Base-by-base conservation (phyloP, 176 grass and related monocot species). In the Leersia perrieri region DNA sequence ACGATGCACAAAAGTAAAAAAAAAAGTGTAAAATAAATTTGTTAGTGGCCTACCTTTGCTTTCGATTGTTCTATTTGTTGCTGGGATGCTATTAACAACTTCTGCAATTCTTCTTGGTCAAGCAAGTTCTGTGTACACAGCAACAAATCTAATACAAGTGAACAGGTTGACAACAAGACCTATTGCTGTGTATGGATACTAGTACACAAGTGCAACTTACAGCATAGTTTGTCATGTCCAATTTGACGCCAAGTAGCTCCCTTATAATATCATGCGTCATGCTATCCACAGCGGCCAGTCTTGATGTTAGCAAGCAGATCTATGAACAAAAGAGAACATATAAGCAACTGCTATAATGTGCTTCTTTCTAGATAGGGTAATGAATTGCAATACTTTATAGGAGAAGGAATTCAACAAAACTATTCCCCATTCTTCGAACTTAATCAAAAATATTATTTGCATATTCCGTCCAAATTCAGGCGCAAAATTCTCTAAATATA, bases 211-310 rank as follows among this genome's bases (percentile, higher is more conserved):
- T 35, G 40, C 11, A 44, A 90, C 94, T 91, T 89, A 97, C 94
- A 86, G 88, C 88, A 80, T 93, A 97, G 81, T 89, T 93, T 74
- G 85, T 87, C 83, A 97, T 90, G 81, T 97, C 86, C 87, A 97
- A 85, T 87, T 97, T 97, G 79, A 97, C 91, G 3, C 83, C 83
- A 63, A 97, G 91, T 66, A 93, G 71, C 60, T 97, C 94, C 88
- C 86, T 93, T 76, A 97, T 97, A 78, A 97, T 87, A 89, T 97
- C 94, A 85, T 97, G 94, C 2, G 91, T 97, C 94, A 97, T 97
- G 63, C 79, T 97, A 83, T 93, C 91, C 33, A 93, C 94, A 58
- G 86, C 70, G 26, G 88, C 94, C 76, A 97, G 83, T 88, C 94
- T 89, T 41, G 94, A 83, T 70, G 80, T 97, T 57, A 93, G 63